A percentile compares a stretch with the other conserved stretches of the same genome.
These are phyloP conservation scores for Waltiozyma sp. DNA, from an alignment of 1,139 yeast species.

Conservation along the genomic window DNA sequence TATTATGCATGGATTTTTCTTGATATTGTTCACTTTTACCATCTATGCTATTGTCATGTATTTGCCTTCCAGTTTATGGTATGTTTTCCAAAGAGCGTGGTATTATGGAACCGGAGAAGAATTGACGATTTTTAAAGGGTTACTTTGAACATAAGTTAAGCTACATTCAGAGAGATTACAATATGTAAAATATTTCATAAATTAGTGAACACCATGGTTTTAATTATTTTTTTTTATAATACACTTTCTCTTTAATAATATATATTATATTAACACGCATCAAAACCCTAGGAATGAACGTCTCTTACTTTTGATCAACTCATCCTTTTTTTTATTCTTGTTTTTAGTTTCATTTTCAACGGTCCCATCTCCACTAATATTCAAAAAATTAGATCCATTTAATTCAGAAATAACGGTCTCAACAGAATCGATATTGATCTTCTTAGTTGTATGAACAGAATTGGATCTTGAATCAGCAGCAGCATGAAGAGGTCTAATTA, in stretches of 20 bases:
- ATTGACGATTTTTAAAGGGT: slow-evolving; percentile 4
- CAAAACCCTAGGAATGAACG: slow-evolving; percentile 15
- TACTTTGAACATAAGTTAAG: no score
- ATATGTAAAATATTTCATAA: no score
- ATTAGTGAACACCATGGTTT: no score
- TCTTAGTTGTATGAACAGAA: no score
- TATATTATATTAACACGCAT: background rate
- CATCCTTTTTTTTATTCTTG: slow-evolving; percentile 1
- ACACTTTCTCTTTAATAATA: no score
- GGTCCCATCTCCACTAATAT: no score
- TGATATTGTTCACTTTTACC: slow-evolving; percentile 19
- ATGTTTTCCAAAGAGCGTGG: slow-evolving; percentile 17
- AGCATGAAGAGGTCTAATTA: background rate
- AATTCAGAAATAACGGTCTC: no score
- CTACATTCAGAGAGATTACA: no score
- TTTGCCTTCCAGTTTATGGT: slow-evolving; percentile 16
- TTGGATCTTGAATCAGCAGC: background rate
- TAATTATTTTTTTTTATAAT: no score
- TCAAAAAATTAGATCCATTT: no score
- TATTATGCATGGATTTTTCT: slow-evolving; percentile 24
- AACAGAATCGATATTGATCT: no score
- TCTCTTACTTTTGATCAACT: slow-evolving; percentile 4
- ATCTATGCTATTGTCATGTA: slow-evolving; percentile 20
- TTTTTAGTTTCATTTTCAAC: background rate
- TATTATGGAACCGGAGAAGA: slow-evolving; percentile 22